phyloP scores from a whole-genome alignment of 1,284 basidiomycete genomes.

The Trichosporon inkin region DNA sequence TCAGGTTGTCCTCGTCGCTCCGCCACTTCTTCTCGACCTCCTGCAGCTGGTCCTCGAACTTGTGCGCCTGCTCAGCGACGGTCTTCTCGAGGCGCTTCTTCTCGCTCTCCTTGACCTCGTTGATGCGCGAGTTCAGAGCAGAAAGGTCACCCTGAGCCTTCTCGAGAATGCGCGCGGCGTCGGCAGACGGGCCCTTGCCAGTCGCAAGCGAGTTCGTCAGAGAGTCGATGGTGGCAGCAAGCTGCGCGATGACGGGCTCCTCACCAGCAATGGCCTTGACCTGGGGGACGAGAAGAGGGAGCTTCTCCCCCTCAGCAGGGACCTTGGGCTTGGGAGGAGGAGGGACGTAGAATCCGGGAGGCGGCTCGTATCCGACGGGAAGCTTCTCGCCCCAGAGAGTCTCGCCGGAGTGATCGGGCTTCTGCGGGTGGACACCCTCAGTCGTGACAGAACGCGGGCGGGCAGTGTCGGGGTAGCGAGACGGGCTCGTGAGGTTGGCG shows the following conservation, averaged over 20 bases:
- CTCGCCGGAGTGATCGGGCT: conserved; percentile 46
- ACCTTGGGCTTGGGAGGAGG: conserved; percentile 28
- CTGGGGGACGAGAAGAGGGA: conserved; percentile 77
- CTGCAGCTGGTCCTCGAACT: conserved; percentile 78
- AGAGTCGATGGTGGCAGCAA: conserved; percentile 89
- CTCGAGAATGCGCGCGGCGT: conserved; percentile 56
- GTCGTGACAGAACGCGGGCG: conserved; percentile 44
- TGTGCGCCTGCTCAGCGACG: conserved; percentile 74
- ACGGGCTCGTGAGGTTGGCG: conserved; percentile 27
- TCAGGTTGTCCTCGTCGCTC: conserved; percentile 80
- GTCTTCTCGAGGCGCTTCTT: conserved; percentile 68
- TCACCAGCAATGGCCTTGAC: conserved; percentile 73
- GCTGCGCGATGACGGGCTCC: conserved; percentile 80
- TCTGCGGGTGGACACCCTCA: conserved; percentile 44
- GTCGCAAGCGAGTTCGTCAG: conserved; percentile 70
- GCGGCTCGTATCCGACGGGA: conserved; percentile 84
- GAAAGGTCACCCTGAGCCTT: conserved; percentile 78
- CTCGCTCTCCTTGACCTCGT: conserved; percentile 77
- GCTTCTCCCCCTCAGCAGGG: conserved; percentile 32
- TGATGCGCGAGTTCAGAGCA: conserved; percentile 70
- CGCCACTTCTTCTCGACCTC: conserved; percentile 81
- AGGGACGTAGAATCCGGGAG: conserved; percentile 67
- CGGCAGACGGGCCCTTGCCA: conserved; percentile 63
- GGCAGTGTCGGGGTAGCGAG: conserved; percentile 36
- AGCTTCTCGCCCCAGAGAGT: conserved; percentile 67